A percentile compares a stretch with the other conserved stretches of the same genome.
Evolutionary conservation across 108 stramenopile genomes (phyloP).

Genomic region (Schizochytrium sp.): DNA sequence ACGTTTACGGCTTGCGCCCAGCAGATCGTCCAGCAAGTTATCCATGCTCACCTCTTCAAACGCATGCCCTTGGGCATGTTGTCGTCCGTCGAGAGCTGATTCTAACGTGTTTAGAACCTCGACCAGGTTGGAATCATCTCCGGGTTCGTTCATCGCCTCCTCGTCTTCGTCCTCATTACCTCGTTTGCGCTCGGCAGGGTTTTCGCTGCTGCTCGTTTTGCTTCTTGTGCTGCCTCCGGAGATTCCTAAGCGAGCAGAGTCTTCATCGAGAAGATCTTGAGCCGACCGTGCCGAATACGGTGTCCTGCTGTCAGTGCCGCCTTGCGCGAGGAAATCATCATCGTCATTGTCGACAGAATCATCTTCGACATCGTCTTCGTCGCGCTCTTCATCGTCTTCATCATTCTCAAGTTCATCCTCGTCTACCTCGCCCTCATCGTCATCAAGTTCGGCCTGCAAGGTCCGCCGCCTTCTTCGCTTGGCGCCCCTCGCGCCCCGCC

Average conservation of each 20-base stretch:
- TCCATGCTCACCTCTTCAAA: neutral
- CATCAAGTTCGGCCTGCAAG: neutral
- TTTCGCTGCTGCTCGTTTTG: no score
- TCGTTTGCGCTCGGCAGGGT: no score
- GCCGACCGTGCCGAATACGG: no score
- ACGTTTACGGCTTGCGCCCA: neutral
- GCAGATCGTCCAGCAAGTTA: neutral
- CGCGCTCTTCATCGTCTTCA: neutral
- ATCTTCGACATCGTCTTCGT: neutral
- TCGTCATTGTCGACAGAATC: neutral
- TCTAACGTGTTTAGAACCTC: neutral
- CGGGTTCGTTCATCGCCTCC: neutral
- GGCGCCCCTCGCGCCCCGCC: neutral
- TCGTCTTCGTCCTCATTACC: neutral
- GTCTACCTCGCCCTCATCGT: neutral
- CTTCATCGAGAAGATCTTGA: no score
- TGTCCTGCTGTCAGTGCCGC: neutral
- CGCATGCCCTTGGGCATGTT: neutral
- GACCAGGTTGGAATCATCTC: neutral
- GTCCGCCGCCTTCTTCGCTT: neutral
- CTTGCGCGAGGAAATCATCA: neutral
- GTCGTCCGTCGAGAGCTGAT: neutral
- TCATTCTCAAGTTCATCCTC: neutral
- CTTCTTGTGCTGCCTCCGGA: no score
- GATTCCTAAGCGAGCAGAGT: no score